Percentiles rank a stretch among this genome's conserved stretches.
Conservation (phyloP, 345 rosid species). For the Moringa oleifera region DNA sequence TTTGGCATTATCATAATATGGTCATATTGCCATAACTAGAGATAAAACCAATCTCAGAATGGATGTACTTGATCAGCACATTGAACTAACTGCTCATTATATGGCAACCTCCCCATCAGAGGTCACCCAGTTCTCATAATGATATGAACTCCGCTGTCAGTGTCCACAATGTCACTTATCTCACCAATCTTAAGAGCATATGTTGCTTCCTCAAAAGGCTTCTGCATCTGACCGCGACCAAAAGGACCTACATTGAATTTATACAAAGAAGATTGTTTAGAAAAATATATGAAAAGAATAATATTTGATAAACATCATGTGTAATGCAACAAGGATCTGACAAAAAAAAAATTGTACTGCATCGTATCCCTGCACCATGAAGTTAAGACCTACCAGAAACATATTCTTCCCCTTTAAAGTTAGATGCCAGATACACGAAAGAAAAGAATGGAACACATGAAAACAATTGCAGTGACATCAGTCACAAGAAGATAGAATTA, state of each 20-base stretch:
- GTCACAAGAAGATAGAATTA: no score
- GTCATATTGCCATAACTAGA: neutral
- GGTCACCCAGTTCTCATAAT: conserved; percentile 74
- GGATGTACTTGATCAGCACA: conserved; percentile 6
- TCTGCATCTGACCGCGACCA: conserved; percentile 95
- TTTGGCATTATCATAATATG: neutral
- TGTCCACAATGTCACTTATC: conserved; percentile 84
- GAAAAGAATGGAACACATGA: no score
- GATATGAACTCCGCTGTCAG: conserved; percentile 93
- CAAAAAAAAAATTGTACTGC: no score
- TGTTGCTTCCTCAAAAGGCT: conserved; percentile 90
- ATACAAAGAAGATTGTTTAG: no score
- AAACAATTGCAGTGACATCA: no score
- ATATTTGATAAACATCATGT: no score
- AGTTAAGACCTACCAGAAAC: neutral
- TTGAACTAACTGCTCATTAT: conserved; percentile 7
- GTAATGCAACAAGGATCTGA: no score
- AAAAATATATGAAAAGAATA: no score
- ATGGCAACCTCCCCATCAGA: neutral
- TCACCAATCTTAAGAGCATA: conserved; percentile 75
- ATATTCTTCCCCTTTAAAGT: no score
- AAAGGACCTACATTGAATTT: conserved; percentile 54
- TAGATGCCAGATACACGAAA: no score
- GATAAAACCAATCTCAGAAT: conserved; percentile 12
- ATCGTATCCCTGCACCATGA: no score